Evolutionary conservation across 1,284 basidiomycete genomes (phyloP).

Genomic region (Sphaerobolus stellatus): DNA sequence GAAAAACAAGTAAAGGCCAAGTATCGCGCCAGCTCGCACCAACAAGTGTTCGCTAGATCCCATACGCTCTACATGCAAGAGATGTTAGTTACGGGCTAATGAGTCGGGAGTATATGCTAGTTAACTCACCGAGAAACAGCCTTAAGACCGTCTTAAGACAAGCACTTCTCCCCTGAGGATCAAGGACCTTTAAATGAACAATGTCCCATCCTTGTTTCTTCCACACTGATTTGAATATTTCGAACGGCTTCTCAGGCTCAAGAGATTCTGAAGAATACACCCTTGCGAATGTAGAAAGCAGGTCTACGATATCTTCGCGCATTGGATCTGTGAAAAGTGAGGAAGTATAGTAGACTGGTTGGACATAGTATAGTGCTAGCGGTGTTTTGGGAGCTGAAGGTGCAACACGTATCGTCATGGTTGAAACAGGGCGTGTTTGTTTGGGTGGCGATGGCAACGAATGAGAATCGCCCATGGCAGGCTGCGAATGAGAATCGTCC

Average conservation of each 20-base stretch:
- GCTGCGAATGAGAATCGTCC: no score
- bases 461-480: no score
- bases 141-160: constrained; percentile 58
- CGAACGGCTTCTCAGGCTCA: constrained; percentile 49
- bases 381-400: no score
- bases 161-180: constrained; percentile 56
- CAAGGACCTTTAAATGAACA: constrained; percentile 70
- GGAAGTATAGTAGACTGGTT: constrained; percentile 74
- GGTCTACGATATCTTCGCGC: constrained; percentile 57
- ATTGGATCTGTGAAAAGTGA: constrained; percentile 65
- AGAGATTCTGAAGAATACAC: constrained; percentile 34
- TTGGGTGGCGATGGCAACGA: no score
- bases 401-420: no score
- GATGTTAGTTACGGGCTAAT: constrained; percentile 2
- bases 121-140: constrained; percentile 60
- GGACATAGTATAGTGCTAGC: no score
- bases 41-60: constrained; percentile 47
- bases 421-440: no score
- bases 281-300: constrained; percentile 50
- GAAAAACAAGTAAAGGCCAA: constrained; percentile 67
- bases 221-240: constrained; percentile 69
- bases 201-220: constrained; percentile 65
- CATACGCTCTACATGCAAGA: constrained; percentile 48
- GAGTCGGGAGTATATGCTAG: neutral
- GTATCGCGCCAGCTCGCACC: constrained; percentile 55